Conservation (phyloP, 805 yeast genomes). For the Starmerella ratchasimensis region DNA sequence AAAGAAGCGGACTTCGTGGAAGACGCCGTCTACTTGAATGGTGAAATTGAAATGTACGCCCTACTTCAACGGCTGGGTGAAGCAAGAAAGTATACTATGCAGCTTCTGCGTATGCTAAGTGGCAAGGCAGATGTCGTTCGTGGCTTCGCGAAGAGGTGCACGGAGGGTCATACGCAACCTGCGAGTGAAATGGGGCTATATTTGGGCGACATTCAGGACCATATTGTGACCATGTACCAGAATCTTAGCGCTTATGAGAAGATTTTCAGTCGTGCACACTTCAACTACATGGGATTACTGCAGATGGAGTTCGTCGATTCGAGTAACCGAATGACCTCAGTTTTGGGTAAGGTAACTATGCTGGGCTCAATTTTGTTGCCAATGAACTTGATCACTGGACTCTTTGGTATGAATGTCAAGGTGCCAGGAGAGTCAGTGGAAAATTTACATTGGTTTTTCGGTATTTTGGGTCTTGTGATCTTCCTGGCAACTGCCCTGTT, state of each 20-base stretch:
- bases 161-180: constrained; percentile 54
- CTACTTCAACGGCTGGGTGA: constrained; percentile 80
- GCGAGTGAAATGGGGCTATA: constrained; percentile 84
- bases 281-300: constrained; percentile 83
- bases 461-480: constrained; percentile 44
- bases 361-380: constrained; percentile 87
- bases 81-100: constrained; percentile 83
- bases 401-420: constrained; percentile 89
- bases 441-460: constrained; percentile 51
- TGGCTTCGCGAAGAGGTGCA: constrained; percentile 91
- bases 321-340: constrained; percentile 70
- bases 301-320: constrained; percentile 86
- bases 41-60: constrained; percentile 26
- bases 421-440: constrained; percentile 57
- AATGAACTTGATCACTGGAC: constrained; percentile 74
- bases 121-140: constrained; percentile 94
- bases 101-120: constrained; percentile 71
- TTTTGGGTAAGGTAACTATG: constrained; percentile 77
- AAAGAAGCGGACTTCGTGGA: constrained; percentile 53
- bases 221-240: constrained; percentile 90
- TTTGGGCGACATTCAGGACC: constrained; percentile 93
- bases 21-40: constrained; percentile 65
- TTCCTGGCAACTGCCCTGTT: constrained; percentile 31
- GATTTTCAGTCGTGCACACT: constrained; percentile 80
- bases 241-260: constrained; percentile 81